phyloP scores from a whole-genome alignment of 176 grass and related monocot genomes.

The Musa itinerans region DNA sequence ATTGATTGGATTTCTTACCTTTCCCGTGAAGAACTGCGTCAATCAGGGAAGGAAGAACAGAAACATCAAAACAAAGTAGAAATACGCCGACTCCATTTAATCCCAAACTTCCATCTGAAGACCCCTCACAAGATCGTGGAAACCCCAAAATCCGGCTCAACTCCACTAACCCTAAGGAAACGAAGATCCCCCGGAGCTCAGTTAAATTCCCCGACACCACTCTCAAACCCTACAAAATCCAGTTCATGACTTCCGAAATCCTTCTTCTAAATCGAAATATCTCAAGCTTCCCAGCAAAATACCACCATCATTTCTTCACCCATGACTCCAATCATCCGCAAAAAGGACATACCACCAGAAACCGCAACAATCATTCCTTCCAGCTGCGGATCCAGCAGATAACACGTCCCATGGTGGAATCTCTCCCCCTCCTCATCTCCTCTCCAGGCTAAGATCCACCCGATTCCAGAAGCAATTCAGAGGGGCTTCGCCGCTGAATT shows the following conservation, averaged over 20 bases:
- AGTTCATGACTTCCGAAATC: not conserved
- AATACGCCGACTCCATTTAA: not conserved
- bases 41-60: not conserved
- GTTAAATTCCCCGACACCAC: not conserved
- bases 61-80: not conserved
- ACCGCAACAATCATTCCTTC: not conserved
- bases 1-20: not conserved
- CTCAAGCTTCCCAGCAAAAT: not conserved
- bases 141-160: not conserved
- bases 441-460: not conserved
- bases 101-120: not conserved
- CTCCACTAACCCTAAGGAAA: not conserved
- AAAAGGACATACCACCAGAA: not conserved
- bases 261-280: not conserved
- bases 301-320: not conserved
- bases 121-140: not conserved
- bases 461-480: not conserved
- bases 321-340: not conserved
- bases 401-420: not conserved
- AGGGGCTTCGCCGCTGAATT: not conserved
- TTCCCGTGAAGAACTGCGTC: not conserved
- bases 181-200: not conserved
- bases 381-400: not conserved
- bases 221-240: conserved; percentile 8
- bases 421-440: not conserved